Evolutionary conservation across 2,329 filamentous ascomycete species (phyloP).

Genomic region (Arthrobotrys iridis): DNA sequence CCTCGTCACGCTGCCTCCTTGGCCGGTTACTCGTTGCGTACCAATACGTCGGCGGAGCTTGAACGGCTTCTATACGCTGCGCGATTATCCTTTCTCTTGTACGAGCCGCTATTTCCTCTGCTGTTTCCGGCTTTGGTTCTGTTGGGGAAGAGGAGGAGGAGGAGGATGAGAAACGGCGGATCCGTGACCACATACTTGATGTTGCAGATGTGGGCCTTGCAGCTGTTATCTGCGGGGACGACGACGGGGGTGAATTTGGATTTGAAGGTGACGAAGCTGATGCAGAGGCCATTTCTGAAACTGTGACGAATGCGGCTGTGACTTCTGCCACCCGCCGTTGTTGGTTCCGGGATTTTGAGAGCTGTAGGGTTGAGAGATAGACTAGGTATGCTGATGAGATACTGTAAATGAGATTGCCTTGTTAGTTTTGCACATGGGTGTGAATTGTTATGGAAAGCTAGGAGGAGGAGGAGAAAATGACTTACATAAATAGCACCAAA

Average conservation of each 20-base stretch:
- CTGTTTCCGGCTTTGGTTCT: not conserved
- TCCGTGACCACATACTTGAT: constrained; percentile 7
- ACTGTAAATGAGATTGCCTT: not conserved
- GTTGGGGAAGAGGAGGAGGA: not conserved
- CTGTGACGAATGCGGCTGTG: not conserved
- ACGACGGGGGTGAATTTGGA: not conserved
- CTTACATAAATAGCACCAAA: constrained; percentile 10
- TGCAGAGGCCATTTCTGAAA: too few relatives aligned
- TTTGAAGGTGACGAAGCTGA: not conserved
- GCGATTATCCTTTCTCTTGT: constrained; percentile 16
- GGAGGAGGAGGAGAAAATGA: not conserved
- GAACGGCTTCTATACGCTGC: not conserved
- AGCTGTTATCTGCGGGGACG: not conserved
- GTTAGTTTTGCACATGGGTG: not conserved
- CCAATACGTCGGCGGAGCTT: constrained; percentile 34
- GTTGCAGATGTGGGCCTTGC: not conserved
- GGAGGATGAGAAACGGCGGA: not conserved
- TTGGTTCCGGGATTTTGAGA: not conserved
- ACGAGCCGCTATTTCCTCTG: not conserved
- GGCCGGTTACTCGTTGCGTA: constrained; percentile 18
- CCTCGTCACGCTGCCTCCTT: not conserved
- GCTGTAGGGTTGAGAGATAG: not conserved
- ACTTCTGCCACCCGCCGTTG: not conserved
- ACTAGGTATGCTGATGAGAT: not conserved
- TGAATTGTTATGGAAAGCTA: not conserved